Base-by-base conservation (phyloP, 2,329 filamentous ascomycete species). In the Ophioceras dolichostomum region DNA sequence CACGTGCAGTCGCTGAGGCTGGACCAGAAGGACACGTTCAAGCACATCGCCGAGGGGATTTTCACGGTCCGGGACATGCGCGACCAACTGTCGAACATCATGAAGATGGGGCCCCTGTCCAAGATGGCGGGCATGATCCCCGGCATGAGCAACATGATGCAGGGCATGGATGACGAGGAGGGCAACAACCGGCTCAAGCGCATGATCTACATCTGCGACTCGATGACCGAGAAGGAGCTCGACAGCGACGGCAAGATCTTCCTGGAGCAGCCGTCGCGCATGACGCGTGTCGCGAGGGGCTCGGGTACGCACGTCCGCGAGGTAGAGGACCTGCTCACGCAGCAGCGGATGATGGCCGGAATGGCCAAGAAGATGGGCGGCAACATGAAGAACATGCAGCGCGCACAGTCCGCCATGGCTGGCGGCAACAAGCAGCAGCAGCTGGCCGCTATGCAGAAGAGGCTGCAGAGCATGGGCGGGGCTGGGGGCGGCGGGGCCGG, bases 51-150 rank as follows among this genome's bases (percentile, higher is more conserved):
- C 6, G 89, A 95, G 53, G 91, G 91, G 39, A 88, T 95, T 45
- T 98, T 96, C 60, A 94, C 91, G 0, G 74, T 98, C 24, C 82
- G 91, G 39, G 91, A 98, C 56, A 71, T 98, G 47, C 78, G 91
- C 16, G 91, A 98, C 56, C 93, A 98, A 55, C 76, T 98, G 10
- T 83, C 82, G 41, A 96, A 96, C 52, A 95, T 98, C 53, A 95
- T 96, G 87, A 98, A 98, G 65, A 96, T 98, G 91, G 91, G 91
- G 0, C 91, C 91, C 0, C 64, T 98, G 2, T 93, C 84, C 14
- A 96, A 98, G 58, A 93, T 98, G 76, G 93, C 89, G 0, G 87
- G 88, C 50, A 98, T 98, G 91, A 96, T 98, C 45, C 91, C 91
- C 0, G 91, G 91, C 20, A 81, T 98, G 59, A 82, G 82, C 47